These are phyloP conservation scores for Omphalotus guepiniiformis DNA, from an alignment of 768 basidiomycete genomes.

Conservation along the genomic window DNA sequence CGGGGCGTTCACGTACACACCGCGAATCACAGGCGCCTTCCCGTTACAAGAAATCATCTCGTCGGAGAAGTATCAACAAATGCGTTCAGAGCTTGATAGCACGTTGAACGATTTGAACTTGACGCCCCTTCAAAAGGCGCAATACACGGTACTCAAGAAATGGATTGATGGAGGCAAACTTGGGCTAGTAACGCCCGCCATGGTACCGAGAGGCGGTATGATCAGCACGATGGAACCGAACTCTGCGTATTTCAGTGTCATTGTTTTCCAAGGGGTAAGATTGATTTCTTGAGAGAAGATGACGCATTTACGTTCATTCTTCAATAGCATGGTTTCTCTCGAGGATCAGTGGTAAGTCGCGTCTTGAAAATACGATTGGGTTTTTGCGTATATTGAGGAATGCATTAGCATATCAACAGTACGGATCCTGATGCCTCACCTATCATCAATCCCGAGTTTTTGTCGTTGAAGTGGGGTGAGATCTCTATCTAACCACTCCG, in stretches of 20 bases:
- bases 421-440: slow-evolving; percentile 30
- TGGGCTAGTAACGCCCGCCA: neutral
- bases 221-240: neutral
- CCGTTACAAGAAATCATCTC: neutral
- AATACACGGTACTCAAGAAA: neutral
- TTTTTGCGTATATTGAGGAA: neutral
- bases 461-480: slow-evolving; percentile 14
- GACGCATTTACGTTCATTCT: too few species aligned
- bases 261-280: neutral
- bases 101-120: neutral
- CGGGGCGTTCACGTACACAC: neutral
- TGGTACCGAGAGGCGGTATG: neutral
- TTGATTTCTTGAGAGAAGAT: neutral
- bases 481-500: neutral
- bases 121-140: neutral
- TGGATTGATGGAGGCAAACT: neutral
- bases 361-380: neutral
- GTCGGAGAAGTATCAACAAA: neutral
- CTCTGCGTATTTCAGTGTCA: neutral
- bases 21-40: neutral
- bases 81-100: neutral
- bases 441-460: slow-evolving; percentile 40
- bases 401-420: slow-evolving; percentile 26
- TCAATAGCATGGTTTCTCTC: neutral
- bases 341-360: neutral